These are phyloP conservation scores for Scutellaria baicalensis DNA, from an alignment of 257 asterid species.

Conservation along the genomic window DNA sequence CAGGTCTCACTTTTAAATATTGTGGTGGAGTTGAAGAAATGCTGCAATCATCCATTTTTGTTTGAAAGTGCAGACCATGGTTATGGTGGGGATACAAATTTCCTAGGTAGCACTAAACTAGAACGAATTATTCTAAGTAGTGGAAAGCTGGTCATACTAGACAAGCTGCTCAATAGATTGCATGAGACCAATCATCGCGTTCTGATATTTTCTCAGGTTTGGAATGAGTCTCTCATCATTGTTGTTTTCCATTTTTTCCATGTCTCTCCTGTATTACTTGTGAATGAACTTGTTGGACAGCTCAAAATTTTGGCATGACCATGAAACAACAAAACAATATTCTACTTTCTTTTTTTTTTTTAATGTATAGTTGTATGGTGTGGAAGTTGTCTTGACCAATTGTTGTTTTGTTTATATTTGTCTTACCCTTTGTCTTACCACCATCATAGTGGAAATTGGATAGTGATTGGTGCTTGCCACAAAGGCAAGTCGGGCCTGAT, in stretches of 20 bases:
- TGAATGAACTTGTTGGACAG: background rate
- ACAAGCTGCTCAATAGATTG: constrained; percentile 81
- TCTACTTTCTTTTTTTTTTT: too few species aligned
- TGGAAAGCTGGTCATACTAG: constrained; percentile 92
- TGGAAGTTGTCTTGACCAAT: too few species aligned
- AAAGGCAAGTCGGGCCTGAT: background rate
- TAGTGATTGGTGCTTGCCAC: background rate
- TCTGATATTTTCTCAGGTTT: constrained; percentile 96
- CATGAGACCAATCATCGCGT: constrained; percentile 94
- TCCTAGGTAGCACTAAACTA: constrained; percentile 74
- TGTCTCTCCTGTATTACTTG: background rate
- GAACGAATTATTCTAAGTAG: constrained; percentile 93
- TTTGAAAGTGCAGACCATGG: constrained; percentile 99
- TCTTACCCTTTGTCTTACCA: too few species aligned
- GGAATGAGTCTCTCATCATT: constrained; percentile 2
- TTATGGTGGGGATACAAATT: constrained; percentile 90
- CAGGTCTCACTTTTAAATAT: constrained; percentile 99
- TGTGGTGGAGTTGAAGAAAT: constrained; percentile 99
- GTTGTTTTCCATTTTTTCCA: background rate
- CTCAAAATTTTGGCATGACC: background rate
- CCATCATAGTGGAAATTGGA: background rate
- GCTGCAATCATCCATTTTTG: constrained; percentile 98
- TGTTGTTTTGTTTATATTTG: too few species aligned
- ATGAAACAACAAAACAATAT: background rate
- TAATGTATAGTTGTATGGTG: too few species aligned